Percentiles rank a stretch among this genome's conserved stretches.
Evolutionary conservation across 306 rosid genomes (phyloP).

Genomic region (Myrica gale): DNA sequence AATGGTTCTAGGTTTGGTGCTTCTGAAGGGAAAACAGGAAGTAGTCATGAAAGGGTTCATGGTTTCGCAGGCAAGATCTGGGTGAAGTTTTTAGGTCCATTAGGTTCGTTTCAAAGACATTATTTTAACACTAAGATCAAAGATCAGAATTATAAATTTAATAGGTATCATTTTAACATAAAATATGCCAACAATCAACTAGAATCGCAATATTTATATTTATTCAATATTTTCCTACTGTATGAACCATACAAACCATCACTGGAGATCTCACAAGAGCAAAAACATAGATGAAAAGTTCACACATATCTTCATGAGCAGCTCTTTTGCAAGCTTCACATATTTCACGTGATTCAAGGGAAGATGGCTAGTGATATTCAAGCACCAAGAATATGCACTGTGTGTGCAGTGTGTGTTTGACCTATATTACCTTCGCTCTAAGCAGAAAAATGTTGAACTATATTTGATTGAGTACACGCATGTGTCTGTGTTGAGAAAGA

Average conservation of each 20-base stretch:
- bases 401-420: too few relatives aligned
- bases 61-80: not conserved
- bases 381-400: not conserved
- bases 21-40: too few relatives aligned
- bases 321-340: not conserved
- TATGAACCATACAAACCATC: not conserved
- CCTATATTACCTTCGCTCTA: not conserved
- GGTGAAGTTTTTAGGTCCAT: not conserved
- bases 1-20: too few relatives aligned
- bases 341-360: not conserved
- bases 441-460: not conserved
- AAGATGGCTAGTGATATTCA: not conserved
- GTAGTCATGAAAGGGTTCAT: not conserved
- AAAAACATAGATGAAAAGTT: not conserved
- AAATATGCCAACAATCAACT: not conserved
- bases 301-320: not conserved
- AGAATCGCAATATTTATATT: not conserved
- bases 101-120: not conserved
- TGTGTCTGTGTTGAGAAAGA: conserved; percentile 3
- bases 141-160: not conserved
- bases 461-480: too few relatives aligned
- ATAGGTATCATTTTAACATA: too few relatives aligned
- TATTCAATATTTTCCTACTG: too few relatives aligned
- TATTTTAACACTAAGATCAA: too few relatives aligned
- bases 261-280: not conserved